Evolutionary conservation across 2,329 filamentous ascomycete genomes (phyloP).

Genomic region (Rhynchosporium agropyri): DNA sequence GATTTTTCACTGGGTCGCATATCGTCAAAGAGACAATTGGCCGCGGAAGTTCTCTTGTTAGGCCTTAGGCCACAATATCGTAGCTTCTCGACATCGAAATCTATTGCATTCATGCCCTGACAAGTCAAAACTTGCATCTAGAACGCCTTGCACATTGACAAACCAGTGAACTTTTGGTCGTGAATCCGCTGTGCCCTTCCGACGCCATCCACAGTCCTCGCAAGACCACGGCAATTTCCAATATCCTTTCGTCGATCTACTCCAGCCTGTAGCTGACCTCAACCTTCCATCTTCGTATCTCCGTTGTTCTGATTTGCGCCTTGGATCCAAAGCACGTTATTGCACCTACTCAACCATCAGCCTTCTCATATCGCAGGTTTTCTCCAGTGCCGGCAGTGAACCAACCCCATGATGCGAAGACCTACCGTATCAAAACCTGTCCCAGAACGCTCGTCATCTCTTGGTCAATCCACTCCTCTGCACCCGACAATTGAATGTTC

Average conservation of each 20-base stretch:
- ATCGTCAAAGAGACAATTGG: not conserved
- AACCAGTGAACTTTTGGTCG: slow-evolving; percentile 32
- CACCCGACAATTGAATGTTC: slow-evolving; percentile 92
- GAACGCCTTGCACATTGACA: slow-evolving; percentile 37
- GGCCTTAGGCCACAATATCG: slow-evolving; percentile 3
- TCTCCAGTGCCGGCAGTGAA: not conserved
- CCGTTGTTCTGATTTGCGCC: slow-evolving; percentile 54
- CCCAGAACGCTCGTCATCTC: slow-evolving; percentile 84
- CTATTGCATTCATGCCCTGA: slow-evolving; percentile 31
- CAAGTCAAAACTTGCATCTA: slow-evolving; percentile 30
- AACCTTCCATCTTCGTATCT: slow-evolving; percentile 62
- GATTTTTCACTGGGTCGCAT: slow-evolving; percentile 2
- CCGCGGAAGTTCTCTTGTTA: not conserved
- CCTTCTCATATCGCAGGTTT: not conserved
- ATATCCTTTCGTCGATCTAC: not conserved
- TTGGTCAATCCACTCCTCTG: slow-evolving; percentile 89
- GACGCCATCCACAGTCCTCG: slow-evolving; percentile 16
- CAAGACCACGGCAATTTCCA: slow-evolving; percentile 6
- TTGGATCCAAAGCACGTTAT: slow-evolving; percentile 95
- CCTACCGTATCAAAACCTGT: slow-evolving; percentile 87
- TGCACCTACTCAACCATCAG: slow-evolving; percentile 62
- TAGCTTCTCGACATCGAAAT: slow-evolving; percentile 29
- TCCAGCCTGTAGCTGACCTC: slow-evolving; percentile 18
- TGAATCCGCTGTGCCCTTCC: slow-evolving; percentile 11
- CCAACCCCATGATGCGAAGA: slow-evolving; percentile 6